These are phyloP conservation scores for Ophiostoma novo-ulmi DNA, from an alignment of 2,329 filamentous ascomycete species.

Conservation along the genomic window DNA sequence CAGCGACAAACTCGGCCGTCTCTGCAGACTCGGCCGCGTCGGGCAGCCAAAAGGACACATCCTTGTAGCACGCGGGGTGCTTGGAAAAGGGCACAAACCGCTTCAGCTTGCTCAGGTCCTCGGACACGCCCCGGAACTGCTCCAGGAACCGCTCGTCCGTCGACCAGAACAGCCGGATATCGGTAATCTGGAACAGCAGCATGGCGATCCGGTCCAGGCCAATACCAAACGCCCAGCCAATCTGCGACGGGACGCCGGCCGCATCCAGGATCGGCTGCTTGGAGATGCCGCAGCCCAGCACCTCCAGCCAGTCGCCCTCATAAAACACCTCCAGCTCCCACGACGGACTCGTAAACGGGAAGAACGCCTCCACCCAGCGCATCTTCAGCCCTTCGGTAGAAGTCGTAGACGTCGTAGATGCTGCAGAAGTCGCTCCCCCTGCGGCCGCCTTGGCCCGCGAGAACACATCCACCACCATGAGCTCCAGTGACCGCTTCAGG, in stretches of 20 bases:
- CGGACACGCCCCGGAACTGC: constrained; percentile 67
- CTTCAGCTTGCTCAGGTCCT: constrained; percentile 44
- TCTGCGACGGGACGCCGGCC: constrained; percentile 65
- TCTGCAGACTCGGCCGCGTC: constrained; percentile 25
- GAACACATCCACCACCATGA: constrained; percentile 87
- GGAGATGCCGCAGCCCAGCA: constrained; percentile 87
- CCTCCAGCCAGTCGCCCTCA: constrained; percentile 90
- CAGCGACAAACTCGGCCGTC: constrained; percentile 37
- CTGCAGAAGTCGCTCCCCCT: too few relatives aligned
- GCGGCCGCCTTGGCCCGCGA: constrained; percentile 63
- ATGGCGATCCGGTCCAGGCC: constrained; percentile 94
- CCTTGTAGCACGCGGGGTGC: constrained; percentile 81
- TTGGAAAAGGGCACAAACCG: constrained; percentile 86
- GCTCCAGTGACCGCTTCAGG: constrained; percentile 81
- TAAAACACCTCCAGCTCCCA: constrained; percentile 97
- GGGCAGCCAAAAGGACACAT: constrained; percentile 87
- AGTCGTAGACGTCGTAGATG: constrained; percentile 36
- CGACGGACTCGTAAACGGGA: constrained; percentile 91
- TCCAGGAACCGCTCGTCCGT: constrained; percentile 75
- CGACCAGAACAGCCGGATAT: constrained; percentile 97
- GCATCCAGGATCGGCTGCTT: constrained; percentile 75
- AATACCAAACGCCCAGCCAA: constrained; percentile 94
- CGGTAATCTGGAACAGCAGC: constrained; percentile 92
- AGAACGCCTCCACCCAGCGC: constrained; percentile 95
- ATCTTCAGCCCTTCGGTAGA: constrained; percentile 53